Base-by-base conservation (phyloP, 176 grass and related monocot species). In the Cenchrus purpureus region DNA sequence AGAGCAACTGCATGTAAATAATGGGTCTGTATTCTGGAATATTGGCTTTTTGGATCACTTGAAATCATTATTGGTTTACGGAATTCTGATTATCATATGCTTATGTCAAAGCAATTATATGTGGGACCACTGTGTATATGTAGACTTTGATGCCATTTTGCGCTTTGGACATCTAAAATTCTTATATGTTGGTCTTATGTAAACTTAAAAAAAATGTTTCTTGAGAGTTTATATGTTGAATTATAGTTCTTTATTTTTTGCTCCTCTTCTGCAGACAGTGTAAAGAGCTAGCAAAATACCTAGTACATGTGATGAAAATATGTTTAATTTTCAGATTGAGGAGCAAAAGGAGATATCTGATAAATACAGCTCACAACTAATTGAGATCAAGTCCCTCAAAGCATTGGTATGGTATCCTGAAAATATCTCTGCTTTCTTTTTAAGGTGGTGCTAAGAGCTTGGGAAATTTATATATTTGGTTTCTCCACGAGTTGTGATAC, bases 361-460 rank as follows among this genome's bases (percentile, higher is more conserved):
- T 83, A 87, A 62, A 83, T 98, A 87, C 87, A 89, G 72, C 10
- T 48, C 53, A 51, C 82, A 95, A 87, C 62, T 92, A 77, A 86
- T 62, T 81, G 93, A 94, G 78, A 87, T 93, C 48, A 94, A 95
- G 84, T 86, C 91, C 42, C 89, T 95, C 84, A 95, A 93, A 90
- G 79, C 78, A 78, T 78, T 90, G 96, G 96, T 98, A 98, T 87
- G 83, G 25, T 92, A 45, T 74, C 19, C 40, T 68, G 12, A 55
- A 78, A 65, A 82, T 31, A 44, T 87, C 58, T 77, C 64, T 74
- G 79, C 73, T 79, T 89, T 48, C 72, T 86, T 34, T 76, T 34
- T 76, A 12, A 32, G 20, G 20, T 67, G 28, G 37, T 22, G 15
- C 58, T 44, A 50, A 78, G 22, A 78, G 46, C 49, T 12, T 79